Base-by-base conservation (phyloP, 495 filamentous ascomycete genomes). In the Rostrohypoxylon terebratum region DNA sequence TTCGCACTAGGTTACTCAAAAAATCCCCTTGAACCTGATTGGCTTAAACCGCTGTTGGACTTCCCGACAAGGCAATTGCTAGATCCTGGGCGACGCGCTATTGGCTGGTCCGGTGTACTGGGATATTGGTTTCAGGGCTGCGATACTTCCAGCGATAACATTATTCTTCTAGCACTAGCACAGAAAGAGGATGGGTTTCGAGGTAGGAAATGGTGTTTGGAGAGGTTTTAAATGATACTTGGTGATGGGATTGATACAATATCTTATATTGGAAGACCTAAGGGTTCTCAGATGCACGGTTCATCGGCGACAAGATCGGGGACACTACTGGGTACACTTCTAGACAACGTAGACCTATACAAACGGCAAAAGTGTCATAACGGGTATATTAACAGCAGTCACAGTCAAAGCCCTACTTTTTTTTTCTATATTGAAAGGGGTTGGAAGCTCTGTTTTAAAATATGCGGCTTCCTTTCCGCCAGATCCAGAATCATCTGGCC, bases 401-500 rank as follows among this genome's bases (percentile, higher is more conserved):
- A 2, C 0, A 3, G 6, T 28, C 25, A 28, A 28, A 3, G 9
- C 44, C 1, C 42, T 63, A 59, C 51, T 47, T 21, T 57, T 68
- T 42, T 68, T 38, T 14, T 1, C 28, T 28, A 28, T 53, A 59
- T 71, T 20, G 63, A 51, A 25, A 71, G 63, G 5, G 76, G 76
- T 57, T 85, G 83, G 63, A 79, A 85, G 25, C 77, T 82, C 69
- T 77, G 53, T 59, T 74, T 61, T 21, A 85, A 54, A 21, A 85
- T 68, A 4, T 78, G 47, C 16, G 80, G 80, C 63, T 81, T 85
- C 57, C 82, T 81, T 9, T 71, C 59, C 31, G 82, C 73, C 48
- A 92, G 70, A 72, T 90, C 86, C 58, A 91, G 75, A 40, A 92
- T 84, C 82, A 88, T 85, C 75, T 90, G 86, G 13, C 89, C 90